A percentile compares a stretch with the other conserved stretches of the same genome.
Evolutionary conservation across 2,329 filamentous ascomycete genomes (phyloP).

Genomic region (Botrytis fabae): DNA sequence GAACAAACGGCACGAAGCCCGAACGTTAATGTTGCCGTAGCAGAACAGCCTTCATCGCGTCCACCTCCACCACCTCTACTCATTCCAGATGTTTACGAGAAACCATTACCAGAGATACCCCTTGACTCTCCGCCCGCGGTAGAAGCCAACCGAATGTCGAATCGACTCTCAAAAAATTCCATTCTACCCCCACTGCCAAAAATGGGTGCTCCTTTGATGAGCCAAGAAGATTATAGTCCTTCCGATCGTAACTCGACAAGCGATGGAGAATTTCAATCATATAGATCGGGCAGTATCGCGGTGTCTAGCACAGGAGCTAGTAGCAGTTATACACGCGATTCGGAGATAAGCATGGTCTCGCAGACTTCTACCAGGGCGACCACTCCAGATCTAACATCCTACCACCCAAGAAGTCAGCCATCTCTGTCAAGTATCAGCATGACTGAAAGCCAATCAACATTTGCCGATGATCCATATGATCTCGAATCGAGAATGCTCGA

Average conservation of each 20-base stretch:
- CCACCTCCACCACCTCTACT: constrained; percentile 48
- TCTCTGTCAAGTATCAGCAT: constrained; percentile 69
- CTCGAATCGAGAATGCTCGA: constrained; percentile 83
- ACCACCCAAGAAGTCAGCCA: constrained; percentile 49
- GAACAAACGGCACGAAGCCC: constrained; percentile 32
- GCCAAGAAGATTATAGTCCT: constrained; percentile 51
- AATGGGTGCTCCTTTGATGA: constrained; percentile 53
- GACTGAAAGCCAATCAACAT: constrained; percentile 60
- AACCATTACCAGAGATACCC: constrained; percentile 68
- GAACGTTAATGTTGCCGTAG: constrained; percentile 18
- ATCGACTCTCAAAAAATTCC: constrained; percentile 49
- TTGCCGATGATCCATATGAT: constrained; percentile 76
- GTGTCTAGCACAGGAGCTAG: constrained; percentile 76
- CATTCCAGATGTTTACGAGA: constrained; percentile 55
- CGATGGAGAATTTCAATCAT: constrained; percentile 54
- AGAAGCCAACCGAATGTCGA: constrained; percentile 36
- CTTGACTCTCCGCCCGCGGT: constrained; percentile 40
- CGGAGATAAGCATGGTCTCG: constrained; percentile 76
- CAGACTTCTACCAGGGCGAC: constrained; percentile 84
- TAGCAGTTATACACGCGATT: constrained; percentile 77
- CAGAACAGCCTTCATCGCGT: constrained; percentile 40
- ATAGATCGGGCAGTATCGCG: constrained; percentile 68
- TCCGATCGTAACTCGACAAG: constrained; percentile 48
- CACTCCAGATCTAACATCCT: constrained; percentile 65
- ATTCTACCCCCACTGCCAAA: constrained; percentile 58